Percentiles rank a stretch among this genome's conserved stretches.
Conservation (phyloP, 306 rosid genomes). For the Pyrus bretschneideri region DNA sequence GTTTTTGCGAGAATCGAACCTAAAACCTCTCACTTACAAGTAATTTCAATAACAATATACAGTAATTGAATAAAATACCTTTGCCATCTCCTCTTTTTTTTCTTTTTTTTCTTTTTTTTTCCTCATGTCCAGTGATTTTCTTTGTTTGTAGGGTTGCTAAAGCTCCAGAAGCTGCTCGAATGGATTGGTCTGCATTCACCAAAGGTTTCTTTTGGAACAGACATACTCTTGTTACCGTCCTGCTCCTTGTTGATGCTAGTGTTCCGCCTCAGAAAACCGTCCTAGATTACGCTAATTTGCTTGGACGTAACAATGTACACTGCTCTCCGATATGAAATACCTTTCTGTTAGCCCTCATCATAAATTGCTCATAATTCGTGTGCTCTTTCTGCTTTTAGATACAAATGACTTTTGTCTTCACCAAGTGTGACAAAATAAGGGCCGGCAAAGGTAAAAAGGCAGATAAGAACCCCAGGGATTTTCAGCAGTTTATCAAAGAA, state of each 20-base stretch:
- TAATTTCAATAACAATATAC: neutral
- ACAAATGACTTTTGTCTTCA: constrained; percentile 79
- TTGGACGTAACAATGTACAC: constrained; percentile 73
- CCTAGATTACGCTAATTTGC: constrained; percentile 94
- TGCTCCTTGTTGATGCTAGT: constrained; percentile 83
- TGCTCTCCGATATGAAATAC: constrained; percentile 1
- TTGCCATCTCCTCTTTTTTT: neutral
- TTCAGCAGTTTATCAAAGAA: constrained; percentile 65
- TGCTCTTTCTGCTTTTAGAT: constrained; percentile 44
- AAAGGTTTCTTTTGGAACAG: constrained; percentile 88
- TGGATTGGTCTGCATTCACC: constrained; percentile 84
- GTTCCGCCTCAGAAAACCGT: constrained; percentile 91
- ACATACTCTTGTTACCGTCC: constrained; percentile 57
- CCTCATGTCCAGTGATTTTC: neutral
- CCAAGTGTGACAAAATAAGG: constrained; percentile 85
- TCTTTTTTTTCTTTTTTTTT: neutral
- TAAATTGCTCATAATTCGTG: neutral
- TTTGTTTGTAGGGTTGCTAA: constrained; percentile 64
- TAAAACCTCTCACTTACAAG: too few relatives aligned
- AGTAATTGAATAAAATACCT: neutral
- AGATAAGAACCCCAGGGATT: constrained; percentile 67
- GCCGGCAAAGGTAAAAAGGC: constrained; percentile 67
- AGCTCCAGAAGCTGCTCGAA: constrained; percentile 71
- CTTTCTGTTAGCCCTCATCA: neutral
- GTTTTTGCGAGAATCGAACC: too few relatives aligned